Conservation (phyloP, 805 yeast genomes). For the Yarrowia bubula region DNA sequence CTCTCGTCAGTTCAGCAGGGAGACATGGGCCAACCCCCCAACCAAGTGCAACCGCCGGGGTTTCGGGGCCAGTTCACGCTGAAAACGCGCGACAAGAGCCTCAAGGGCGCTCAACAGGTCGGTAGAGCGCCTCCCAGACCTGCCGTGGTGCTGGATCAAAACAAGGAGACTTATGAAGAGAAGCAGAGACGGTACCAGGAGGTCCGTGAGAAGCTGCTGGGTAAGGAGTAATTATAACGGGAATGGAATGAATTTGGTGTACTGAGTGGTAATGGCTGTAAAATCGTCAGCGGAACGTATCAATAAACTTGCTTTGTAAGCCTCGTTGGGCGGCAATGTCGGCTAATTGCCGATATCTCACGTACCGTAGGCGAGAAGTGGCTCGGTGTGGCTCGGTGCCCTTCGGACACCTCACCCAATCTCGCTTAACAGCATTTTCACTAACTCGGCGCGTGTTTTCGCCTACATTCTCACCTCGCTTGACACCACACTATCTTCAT, state of each 20-base stretch:
- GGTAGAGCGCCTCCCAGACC: background rate
- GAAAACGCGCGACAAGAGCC: constrained; percentile 18
- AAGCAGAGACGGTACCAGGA: constrained; percentile 16
- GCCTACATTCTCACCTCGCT: background rate
- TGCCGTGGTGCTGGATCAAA: constrained; percentile 7
- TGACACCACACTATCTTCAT: background rate
- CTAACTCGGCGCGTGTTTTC: too few species aligned
- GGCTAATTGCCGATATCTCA: too few species aligned
- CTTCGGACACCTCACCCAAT: too few species aligned
- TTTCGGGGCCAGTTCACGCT: constrained; percentile 23
- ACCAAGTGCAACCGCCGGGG: background rate
- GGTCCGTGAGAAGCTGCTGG: constrained; percentile 14
- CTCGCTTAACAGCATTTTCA: too few species aligned
- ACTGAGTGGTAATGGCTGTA: too few species aligned
- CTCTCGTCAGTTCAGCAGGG: constrained; percentile 7
- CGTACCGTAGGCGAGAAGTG: too few species aligned
- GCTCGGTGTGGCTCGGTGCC: too few species aligned
- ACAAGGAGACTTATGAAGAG: constrained; percentile 19
- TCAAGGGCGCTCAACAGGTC: background rate
- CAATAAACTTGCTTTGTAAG: too few species aligned
- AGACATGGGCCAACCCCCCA: background rate
- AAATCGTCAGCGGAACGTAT: too few species aligned
- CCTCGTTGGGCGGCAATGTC: too few species aligned
- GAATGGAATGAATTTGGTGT: too few species aligned
- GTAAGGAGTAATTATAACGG: background rate